Percentiles rank a stretch among this genome's conserved stretches.
These are phyloP conservation scores for Pleurotus platypus DNA, from an alignment of 768 basidiomycete species.

Conservation along the genomic window DNA sequence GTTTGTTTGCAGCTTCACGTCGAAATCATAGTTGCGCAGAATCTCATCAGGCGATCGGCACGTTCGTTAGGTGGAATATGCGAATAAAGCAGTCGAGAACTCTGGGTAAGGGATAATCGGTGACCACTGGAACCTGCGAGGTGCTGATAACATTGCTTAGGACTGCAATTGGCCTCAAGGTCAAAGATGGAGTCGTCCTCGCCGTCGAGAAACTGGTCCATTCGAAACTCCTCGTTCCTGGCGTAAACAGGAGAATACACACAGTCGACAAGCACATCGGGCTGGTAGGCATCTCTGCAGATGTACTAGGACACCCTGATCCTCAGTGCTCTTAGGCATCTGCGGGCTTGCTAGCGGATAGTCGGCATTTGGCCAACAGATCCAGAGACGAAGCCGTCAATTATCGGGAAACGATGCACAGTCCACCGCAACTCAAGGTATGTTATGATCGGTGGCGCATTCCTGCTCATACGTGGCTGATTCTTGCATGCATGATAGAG, in stretches of 20 bases:
- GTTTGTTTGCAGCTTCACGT: slow-evolving; percentile 32
- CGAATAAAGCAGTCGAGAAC: slow-evolving; percentile 98
- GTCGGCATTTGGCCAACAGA: slow-evolving; percentile 79
- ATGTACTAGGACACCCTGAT: background rate
- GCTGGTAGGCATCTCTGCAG: slow-evolving; percentile 47
- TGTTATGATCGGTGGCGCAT: slow-evolving; percentile 9
- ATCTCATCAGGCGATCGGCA: slow-evolving; percentile 7
- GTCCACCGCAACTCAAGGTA: slow-evolving; percentile 80
- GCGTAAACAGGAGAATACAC: slow-evolving; percentile 89
- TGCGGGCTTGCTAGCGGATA: slow-evolving; percentile 91
- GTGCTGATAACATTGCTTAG: slow-evolving; percentile 32
- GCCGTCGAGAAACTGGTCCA: slow-evolving; percentile 98
- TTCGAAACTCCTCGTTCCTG: slow-evolving; percentile 92
- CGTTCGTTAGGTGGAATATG: slow-evolving; percentile 82
- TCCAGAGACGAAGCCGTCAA: slow-evolving; percentile 81
- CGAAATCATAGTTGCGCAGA: background rate
- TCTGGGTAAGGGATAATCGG: slow-evolving; percentile 63
- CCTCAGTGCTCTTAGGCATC: slow-evolving; percentile 60
- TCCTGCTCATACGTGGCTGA: background rate
- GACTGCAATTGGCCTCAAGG: slow-evolving; percentile 93
- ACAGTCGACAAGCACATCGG: slow-evolving; percentile 93
- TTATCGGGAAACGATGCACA: slow-evolving; percentile 69
- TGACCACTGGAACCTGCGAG: slow-evolving; percentile 3
- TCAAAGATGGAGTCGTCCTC: slow-evolving; percentile 90
- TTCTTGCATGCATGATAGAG: slow-evolving; percentile 18